Conservation (phyloP, 345 rosid species). For the Lepidium aucheri region DNA sequence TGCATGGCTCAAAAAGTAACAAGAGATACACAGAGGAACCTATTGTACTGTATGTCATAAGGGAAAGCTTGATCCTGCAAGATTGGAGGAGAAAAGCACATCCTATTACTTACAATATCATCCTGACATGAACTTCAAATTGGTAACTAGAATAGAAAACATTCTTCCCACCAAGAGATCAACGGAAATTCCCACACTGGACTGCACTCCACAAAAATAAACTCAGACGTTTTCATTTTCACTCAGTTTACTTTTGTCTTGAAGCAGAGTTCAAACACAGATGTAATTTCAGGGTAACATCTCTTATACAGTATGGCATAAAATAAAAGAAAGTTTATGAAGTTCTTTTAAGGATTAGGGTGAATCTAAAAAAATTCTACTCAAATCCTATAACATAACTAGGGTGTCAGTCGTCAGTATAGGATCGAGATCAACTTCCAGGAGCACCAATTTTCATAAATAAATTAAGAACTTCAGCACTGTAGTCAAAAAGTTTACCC, state of each 20-base stretch:
- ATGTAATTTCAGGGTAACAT: background rate
- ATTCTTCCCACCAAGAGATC: background rate
- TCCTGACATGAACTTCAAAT: background rate
- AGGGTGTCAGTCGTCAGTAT: background rate
- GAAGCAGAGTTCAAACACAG: background rate
- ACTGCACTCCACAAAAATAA: background rate
- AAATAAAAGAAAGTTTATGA: background rate
- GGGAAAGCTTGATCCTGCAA: conserved; percentile 35
- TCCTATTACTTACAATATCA: background rate
- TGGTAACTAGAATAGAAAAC: background rate
- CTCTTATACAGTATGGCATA: background rate
- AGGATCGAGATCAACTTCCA: background rate
- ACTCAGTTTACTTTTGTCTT: background rate
- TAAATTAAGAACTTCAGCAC: background rate
- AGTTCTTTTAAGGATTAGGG: background rate
- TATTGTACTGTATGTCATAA: conserved; percentile 26
- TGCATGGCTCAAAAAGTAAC: conserved; percentile 36
- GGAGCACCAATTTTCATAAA: conserved; percentile 1
- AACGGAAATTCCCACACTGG: background rate
- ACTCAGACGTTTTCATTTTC: background rate
- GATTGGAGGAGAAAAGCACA: background rate
- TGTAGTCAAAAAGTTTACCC: background rate
- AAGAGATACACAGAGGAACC: conserved; percentile 32
- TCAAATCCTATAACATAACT: background rate
- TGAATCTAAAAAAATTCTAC: background rate